Evolutionary conservation across 805 yeast genomes (phyloP).

Genomic region (Sugiyamaella mastotermitis): DNA sequence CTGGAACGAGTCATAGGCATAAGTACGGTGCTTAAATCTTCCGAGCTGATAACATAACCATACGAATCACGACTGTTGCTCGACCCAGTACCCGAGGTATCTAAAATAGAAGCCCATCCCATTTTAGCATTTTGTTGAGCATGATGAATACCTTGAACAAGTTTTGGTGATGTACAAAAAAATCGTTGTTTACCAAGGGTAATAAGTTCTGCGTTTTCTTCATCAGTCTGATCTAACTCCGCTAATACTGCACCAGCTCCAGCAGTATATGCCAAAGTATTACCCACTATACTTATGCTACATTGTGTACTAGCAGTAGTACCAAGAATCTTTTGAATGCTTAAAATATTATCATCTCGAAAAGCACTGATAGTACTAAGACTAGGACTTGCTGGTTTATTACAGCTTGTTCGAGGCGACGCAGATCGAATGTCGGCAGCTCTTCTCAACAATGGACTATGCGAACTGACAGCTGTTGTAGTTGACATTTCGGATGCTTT

Average conservation of each 20-base stretch:
- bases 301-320: constrained; percentile 17
- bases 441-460: too few relatives aligned
- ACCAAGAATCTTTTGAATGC: constrained; percentile 18
- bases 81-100: constrained; percentile 1
- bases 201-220: constrained; percentile 3
- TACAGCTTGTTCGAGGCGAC: too few relatives aligned
- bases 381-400: too few relatives aligned
- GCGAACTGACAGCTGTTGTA: too few relatives aligned
- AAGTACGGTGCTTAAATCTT: constrained; percentile 1
- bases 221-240: constrained; percentile 2
- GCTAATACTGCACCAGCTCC: constrained; percentile 27
- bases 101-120: constrained; percentile 8
- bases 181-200: constrained; percentile 11
- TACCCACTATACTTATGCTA: constrained; percentile 13
- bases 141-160: constrained; percentile 12
- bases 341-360: neutral
- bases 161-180: constrained; percentile 16
- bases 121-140: neutral
- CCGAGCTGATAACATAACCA: constrained; percentile 9
- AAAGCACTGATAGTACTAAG: too few relatives aligned
- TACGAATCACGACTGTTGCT: constrained; percentile 6
- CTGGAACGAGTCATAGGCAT: constrained; percentile 6
- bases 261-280: constrained; percentile 22
- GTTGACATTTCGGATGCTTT: too few relatives aligned
- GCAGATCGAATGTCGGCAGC: too few relatives aligned